Evolutionary conservation across 2,329 filamentous ascomycete genomes (phyloP), one percentile per base, ranked within the genome.

Genomic region (Gnomoniopsis smithogilvyi): DNA sequence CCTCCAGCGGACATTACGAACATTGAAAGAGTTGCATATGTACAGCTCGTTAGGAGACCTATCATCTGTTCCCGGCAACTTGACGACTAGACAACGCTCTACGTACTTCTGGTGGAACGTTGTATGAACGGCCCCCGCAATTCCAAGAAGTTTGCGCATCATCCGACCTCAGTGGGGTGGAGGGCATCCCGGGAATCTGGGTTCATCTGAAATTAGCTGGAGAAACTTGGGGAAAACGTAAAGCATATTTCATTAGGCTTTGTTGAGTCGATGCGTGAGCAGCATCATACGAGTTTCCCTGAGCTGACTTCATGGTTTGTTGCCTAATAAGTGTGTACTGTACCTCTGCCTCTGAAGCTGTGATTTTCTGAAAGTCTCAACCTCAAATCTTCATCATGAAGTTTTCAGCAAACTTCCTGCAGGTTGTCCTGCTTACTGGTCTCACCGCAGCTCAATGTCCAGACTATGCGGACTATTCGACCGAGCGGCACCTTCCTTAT

Each of bases 401-500:
- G 21, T 46, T 10, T 17, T 10, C 51, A 3, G 30, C 24, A 15
- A 21, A 7, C 8, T 1, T 56, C 21, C 17, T 53, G 41, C 58
- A 48, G 17, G 33, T 52, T 17, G 24, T 12, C 24, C 33, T 63
- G 54, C 48, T 62, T 15, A 47, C 53, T 3, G 52, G 54, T 15
- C 34, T 51, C 22, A 15, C 56, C 19, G 19, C 21, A 38, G 62
- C 61, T 12, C 51, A 59, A 50, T 91, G 88, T 72, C 88, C 88
- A 2, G 85, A 90, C 69, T 91, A 90, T 70, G 78, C 79, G 19
- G 70, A 74, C 50, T 90, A 88, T 71, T 78, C 87, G 1, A 78
- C 76, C 62, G 70, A 79, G 58, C 74, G 72, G 6, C 89, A 94
- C 70, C 76, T 80, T 38, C 94, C 94, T 1, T 86, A 87, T 67